These are phyloP conservation scores for Cutaneotrichosporon sp. DNA, from an alignment of 1,284 basidiomycete species.

Conservation along the genomic window DNA sequence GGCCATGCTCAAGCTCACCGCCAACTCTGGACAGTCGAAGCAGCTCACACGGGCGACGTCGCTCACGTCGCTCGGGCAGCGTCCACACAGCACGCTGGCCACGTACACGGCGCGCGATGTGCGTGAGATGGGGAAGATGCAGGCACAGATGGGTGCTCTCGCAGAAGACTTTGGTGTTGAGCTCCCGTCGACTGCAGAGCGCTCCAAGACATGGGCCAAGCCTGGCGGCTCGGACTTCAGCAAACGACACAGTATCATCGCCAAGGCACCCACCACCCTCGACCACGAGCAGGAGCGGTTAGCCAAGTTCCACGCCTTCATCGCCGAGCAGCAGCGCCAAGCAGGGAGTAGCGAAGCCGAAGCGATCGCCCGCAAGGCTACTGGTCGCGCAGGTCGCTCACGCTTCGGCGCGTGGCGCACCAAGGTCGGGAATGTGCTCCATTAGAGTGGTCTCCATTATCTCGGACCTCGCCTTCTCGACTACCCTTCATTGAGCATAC, in stretches of 20 bases:
- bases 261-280: background rate
- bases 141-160: background rate
- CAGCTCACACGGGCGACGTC: conserved; percentile 19
- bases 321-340: conserved; percentile 39
- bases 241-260: background rate
- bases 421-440: conserved; percentile 25
- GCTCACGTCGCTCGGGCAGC: conserved; percentile 15
- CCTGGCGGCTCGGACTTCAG: background rate
- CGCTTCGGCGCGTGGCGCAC: conserved; percentile 5
- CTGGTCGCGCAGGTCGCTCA: background rate
- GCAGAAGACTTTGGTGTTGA: conserved; percentile 7
- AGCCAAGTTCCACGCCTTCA: conserved; percentile 42
- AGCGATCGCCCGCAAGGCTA: conserved; percentile 26
- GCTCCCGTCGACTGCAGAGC: background rate
- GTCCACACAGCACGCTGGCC: conserved; percentile 6
- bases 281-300: conserved; percentile 34
- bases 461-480: background rate
- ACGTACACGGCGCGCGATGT: background rate
- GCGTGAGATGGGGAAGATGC: background rate
- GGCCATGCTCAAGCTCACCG: conserved; percentile 12
- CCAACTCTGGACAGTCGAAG: background rate
- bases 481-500: background rate
- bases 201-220: conserved; percentile 10
- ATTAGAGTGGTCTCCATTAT: background rate
- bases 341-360: conserved; percentile 34